phyloP scores from a whole-genome alignment of 495 filamentous ascomycete genomes.

The Trichodelitschia bisporula region DNA sequence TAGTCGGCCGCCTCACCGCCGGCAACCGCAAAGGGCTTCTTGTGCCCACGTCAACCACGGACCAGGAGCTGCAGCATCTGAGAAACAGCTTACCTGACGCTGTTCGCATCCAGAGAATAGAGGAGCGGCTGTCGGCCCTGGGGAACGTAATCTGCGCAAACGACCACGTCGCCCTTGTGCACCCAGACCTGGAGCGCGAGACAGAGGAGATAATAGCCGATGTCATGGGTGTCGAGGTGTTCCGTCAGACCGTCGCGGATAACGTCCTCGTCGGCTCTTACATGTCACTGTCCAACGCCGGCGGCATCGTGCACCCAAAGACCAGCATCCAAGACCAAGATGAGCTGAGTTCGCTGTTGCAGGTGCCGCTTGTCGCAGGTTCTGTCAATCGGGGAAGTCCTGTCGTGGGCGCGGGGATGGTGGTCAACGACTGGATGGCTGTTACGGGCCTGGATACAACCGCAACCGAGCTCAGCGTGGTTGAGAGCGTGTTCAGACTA shows the following conservation, averaged over 20 bases:
- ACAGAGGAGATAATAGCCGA: conserved; percentile 43
- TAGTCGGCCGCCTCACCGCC: conserved; percentile 83
- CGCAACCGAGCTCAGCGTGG: conserved; percentile 82
- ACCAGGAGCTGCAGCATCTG: conserved; percentile 93
- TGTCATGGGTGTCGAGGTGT: conserved; percentile 90
- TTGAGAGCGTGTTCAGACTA: conserved; percentile 84
- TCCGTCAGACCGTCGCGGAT: conserved; percentile 89
- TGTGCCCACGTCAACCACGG: conserved; percentile 84
- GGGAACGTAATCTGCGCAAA: conserved; percentile 94
- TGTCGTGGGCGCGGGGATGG: conserved; percentile 95
- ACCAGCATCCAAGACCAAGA: conserved; percentile 93
- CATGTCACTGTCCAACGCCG: conserved; percentile 89
- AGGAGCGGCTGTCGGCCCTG: conserved; percentile 84
- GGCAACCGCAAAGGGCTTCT: conserved; percentile 93
- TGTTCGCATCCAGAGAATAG: conserved; percentile 84
- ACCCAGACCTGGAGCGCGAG: conserved; percentile 91
- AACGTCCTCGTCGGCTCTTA: conserved; percentile 91
- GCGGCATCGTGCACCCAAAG: conserved; percentile 91
- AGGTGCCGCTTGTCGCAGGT: conserved; percentile 87
- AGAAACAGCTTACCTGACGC: conserved; percentile 77
- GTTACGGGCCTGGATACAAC: conserved; percentile 90
- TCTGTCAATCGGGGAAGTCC: conserved; percentile 76
- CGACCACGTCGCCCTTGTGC: conserved; percentile 87
- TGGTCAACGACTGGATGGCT: conserved; percentile 97
- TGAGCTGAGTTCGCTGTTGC: conserved; percentile 77